Percentiles rank a stretch among this genome's conserved stretches.
Conservation (phyloP, 148 eudicot species). For the Arctostaphylos glauca region DNA sequence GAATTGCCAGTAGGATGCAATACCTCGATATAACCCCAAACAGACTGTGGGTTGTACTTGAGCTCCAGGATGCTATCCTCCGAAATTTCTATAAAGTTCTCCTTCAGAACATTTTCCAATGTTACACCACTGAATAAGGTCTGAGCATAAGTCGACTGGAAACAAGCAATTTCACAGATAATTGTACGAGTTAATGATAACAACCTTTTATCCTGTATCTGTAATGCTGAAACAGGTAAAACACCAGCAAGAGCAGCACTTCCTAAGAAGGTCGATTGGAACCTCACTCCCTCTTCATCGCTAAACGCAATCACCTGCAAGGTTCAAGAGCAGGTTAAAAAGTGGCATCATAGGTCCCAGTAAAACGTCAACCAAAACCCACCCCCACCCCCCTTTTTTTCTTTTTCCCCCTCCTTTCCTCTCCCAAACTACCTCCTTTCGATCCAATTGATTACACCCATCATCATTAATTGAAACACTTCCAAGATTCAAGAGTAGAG, state of each 20-base stretch:
- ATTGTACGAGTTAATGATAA: constrained; percentile 15
- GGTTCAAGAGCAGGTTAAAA: constrained; percentile 19
- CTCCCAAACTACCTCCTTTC: no score
- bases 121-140: constrained; percentile 70
- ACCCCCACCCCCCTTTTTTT: background rate
- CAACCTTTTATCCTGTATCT: constrained; percentile 78
- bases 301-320: constrained; percentile 91
- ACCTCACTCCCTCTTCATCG: constrained; percentile 97
- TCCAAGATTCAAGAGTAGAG: background rate
- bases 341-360: background rate
- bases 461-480: background rate
- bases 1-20: background rate
- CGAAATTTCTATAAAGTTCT: constrained; percentile 47
- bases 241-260: constrained; percentile 94
- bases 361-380: background rate
- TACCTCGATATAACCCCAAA: constrained; percentile 96
- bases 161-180: constrained; percentile 1
- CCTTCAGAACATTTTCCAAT: constrained; percentile 62
- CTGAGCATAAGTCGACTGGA: constrained; percentile 19
- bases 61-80: constrained; percentile 63
- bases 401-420: no score
- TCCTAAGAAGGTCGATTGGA: constrained; percentile 94
- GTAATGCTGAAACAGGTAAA: constrained; percentile 62
- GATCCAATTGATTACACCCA: background rate
- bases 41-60: constrained; percentile 76